phyloP scores from a whole-genome alignment of 371 early-diverging fungal genomes.

The Mucor indicus region DNA sequence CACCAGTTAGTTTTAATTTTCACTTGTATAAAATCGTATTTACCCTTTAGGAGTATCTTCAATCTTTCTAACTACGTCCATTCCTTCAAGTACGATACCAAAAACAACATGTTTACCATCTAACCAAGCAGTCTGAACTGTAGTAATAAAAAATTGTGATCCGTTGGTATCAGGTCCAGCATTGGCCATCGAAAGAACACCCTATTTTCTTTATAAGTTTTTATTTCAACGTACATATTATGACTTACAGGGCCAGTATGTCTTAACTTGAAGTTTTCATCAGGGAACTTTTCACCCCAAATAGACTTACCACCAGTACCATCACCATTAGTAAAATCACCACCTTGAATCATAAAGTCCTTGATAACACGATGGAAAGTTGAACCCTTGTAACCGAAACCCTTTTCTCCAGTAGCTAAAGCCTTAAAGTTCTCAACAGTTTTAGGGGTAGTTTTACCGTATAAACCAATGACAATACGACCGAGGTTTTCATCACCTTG shows the following conservation, averaged over 20 bases:
- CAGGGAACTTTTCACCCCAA: constrained; percentile 82
- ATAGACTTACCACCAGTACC: constrained; percentile 97
- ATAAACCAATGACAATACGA: constrained; percentile 82
- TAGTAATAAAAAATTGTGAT: constrained; percentile 97
- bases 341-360: constrained; percentile 86
- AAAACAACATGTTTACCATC: constrained; percentile 92
- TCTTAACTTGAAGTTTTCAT: constrained; percentile 93
- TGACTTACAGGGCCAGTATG: constrained; percentile 75
- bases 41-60: constrained; percentile 38
- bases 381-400: constrained; percentile 79
- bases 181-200: constrained; percentile 94
- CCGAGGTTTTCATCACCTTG: constrained; percentile 82
- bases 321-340: constrained; percentile 78
- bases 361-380: constrained; percentile 91
- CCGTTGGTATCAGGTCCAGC: constrained; percentile 95
- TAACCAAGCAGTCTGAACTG: constrained; percentile 74
- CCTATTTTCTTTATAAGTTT: constrained; percentile 31
- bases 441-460: constrained; percentile 75
- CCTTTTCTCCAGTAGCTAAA: constrained; percentile 80
- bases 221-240: too few relatives aligned
- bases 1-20: neutral
- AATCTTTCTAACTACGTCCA: constrained; percentile 68
- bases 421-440: constrained; percentile 90
- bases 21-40: constrained; percentile 1
- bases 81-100: constrained; percentile 81